A percentile compares a stretch with the other conserved stretches of the same genome.
These are phyloP conservation scores for Lactifluus rugatus DNA, from an alignment of 768 basidiomycete species.

Conservation along the genomic window DNA sequence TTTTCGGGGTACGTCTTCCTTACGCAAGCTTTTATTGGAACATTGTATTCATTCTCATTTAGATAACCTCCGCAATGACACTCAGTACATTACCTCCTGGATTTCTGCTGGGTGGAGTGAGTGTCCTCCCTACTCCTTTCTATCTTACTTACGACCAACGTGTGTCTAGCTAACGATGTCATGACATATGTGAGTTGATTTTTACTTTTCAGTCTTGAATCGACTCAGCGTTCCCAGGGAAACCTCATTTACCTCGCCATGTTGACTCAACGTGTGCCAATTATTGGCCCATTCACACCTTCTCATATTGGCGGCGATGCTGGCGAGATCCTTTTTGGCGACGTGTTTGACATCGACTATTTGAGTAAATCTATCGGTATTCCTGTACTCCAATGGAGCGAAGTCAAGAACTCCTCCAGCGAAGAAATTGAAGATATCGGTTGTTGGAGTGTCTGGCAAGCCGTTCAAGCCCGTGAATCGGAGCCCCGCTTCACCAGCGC, in stretches of 20 bases:
- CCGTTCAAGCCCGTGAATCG: slow-evolving; percentile 24
- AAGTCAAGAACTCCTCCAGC: slow-evolving; percentile 31
- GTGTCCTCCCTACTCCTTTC: slow-evolving; percentile 8
- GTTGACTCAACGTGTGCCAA: slow-evolving; percentile 32
- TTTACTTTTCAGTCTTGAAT: neutral
- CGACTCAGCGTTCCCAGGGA: slow-evolving; percentile 18
- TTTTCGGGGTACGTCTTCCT: slow-evolving; percentile 40
- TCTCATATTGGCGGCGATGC: slow-evolving; percentile 31
- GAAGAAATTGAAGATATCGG: slow-evolving; percentile 29
- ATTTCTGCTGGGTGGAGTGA: slow-evolving; percentile 64
- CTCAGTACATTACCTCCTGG: slow-evolving; percentile 65
- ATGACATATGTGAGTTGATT: slow-evolving; percentile 52
- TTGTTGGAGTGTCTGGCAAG: slow-evolving; percentile 37
- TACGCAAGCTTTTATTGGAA: no score
- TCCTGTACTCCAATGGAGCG: slow-evolving; percentile 34
- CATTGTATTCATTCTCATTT: neutral
- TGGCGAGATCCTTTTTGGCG: slow-evolving; percentile 28
- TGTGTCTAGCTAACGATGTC: slow-evolving; percentile 55
- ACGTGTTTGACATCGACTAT: slow-evolving; percentile 34
- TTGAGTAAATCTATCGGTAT: slow-evolving; percentile 29
- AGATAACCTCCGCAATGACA: slow-evolving; percentile 56
- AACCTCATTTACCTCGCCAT: slow-evolving; percentile 35
- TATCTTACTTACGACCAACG: neutral
- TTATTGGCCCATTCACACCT: slow-evolving; percentile 34
- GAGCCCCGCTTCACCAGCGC: slow-evolving; percentile 23